Base-by-base conservation (phyloP, 148 eudicot species). In the Cornus controversa region DNA sequence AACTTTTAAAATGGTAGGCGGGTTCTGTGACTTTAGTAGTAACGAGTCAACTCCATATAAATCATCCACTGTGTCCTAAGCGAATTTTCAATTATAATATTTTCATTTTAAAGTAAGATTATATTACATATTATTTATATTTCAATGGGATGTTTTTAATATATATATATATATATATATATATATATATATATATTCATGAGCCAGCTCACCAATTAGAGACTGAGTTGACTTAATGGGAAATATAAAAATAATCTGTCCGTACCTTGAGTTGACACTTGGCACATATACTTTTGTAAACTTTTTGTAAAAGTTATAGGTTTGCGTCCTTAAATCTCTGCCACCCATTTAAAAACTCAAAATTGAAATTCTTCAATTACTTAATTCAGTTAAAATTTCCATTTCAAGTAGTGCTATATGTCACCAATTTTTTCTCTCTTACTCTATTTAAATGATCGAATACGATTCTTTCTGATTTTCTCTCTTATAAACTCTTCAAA, bases 1-100 rank as follows among this genome's bases (percentile, higher is more conserved):
- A 50, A 50, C 57, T 50, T 50, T 40, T 50, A 50, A 50, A 50
- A 50, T 50, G 57, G 18, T 50, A 50, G 3, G 57, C 1, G 18
- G 13, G 57, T 3, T 2, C 4, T 50, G 20, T 50, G 57, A 1
- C 14, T 50, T 50, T 11, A 11, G 10, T 40, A 50, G 20, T 50
- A 14, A 20, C 15, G 22, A 63, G 77, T 74, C 77, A 74, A 74
- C 69, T 37, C 58, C 31, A 28, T 36, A 73, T 31, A 26, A 73
- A 22, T 58, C 26, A 22, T 58, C 26, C 76, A 58, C 31, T n/a
- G 28, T 62, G 66, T 73, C 50, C 25, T 36, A 6, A 2, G 23
- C n/a, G 23, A 34, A 34, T 31, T 60, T 34, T 22, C 5, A 58
- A 22, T 16, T 29, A 13, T 6, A 14, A 60, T 42, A 25, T 62